Percentiles rank a stretch among this genome's conserved stretches.
phyloP scores from a whole-genome alignment of 768 basidiomycete species.

The Boletales sp. region DNA sequence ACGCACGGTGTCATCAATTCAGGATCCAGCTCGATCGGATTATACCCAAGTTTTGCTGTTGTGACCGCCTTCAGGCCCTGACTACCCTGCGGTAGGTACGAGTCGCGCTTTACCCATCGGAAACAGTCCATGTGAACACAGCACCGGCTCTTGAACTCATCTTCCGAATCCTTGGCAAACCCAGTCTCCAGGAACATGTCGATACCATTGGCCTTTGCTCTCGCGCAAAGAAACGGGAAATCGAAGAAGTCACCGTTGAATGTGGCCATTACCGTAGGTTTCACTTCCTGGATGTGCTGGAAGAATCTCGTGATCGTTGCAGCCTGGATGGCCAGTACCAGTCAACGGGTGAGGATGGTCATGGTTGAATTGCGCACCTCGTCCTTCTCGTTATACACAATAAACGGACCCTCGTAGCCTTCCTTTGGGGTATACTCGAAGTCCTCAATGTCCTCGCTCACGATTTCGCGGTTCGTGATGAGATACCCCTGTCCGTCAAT shows the following conservation, averaged over 20 bases:
- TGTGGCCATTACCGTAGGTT: constrained; percentile 95
- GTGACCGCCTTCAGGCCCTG: constrained; percentile 99
- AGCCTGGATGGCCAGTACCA: constrained; percentile 46
- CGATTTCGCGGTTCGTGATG: constrained; percentile 96
- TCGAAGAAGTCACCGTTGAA: constrained; percentile 99
- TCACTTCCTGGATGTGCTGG: constrained; percentile 87
- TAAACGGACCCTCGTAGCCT: constrained; percentile 96
- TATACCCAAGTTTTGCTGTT: constrained; percentile 91
- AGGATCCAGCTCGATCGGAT: constrained; percentile 95
- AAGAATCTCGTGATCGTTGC: constrained; percentile 86
- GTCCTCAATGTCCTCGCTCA: constrained; percentile 95
- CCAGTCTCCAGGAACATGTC: constrained; percentile 97
- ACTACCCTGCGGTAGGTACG: constrained; percentile 96
- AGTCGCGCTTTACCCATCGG: constrained; percentile 99
- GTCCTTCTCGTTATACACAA: constrained; percentile 89
- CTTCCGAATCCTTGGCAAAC: constrained; percentile 86
- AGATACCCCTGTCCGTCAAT: constrained; percentile 96
- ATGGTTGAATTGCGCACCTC: constrained; percentile 52
- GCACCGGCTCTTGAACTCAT: constrained; percentile 89
- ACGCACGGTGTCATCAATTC: constrained; percentile 98
- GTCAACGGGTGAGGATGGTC: background rate
- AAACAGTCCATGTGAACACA: constrained; percentile 99
- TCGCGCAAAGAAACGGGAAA: constrained; percentile 91
- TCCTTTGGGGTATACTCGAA: constrained; percentile 99
- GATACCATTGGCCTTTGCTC: constrained; percentile 84